Base-by-base conservation (phyloP, 768 basidiomycete genomes). In the Leccinum uliginosum region DNA sequence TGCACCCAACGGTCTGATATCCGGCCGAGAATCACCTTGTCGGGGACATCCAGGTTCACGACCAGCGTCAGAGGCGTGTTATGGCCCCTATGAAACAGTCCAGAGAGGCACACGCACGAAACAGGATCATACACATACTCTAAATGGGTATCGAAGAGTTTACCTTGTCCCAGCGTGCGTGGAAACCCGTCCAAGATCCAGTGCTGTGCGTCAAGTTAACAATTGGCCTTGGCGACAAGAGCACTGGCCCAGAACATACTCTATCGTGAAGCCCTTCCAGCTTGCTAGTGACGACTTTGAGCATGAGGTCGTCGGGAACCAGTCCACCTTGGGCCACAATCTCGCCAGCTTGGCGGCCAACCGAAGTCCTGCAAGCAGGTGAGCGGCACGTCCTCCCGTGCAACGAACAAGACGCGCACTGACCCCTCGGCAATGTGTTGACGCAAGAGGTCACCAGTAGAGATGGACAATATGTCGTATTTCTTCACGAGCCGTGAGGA, bases 111-210 rank as follows among this genome's bases (percentile, higher is more conserved):
- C 11, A 40, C 50, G 24, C 19, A 46, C 24, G 38, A 55, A 51
- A 29, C 43, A 21, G 29, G 32, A 32, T 19, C 6, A 14, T 14
- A 15, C 29, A 71, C 82, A 38, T 61, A 89, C 88, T 79, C 79
- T 51, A 95, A 81, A 71, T 91, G 83, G 19, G 77, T 75, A 73
- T 95, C 89, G 9, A 96, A 78, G 46, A 93, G 76, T 68, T 83
- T 76, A 3, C 87, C 92, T 71, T 96, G 93, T n/a, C 79, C 83
- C 2, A 93, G 73, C 11, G 93, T 96, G 35, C 93, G 85, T 51
- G 94, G 94, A 66, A 96, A 95, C 27, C 94, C 94, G 62, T 96
- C 94, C 45, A 95, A 71, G 60, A 96, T 88, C 93, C 93, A 95
- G 66, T 90, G 86, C 89, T 93, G 59, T 11, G 15, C 35, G 17